Base-by-base conservation (phyloP, 2,329 filamentous ascomycete species). In the Paracoccidioides brasiliensis region DNA sequence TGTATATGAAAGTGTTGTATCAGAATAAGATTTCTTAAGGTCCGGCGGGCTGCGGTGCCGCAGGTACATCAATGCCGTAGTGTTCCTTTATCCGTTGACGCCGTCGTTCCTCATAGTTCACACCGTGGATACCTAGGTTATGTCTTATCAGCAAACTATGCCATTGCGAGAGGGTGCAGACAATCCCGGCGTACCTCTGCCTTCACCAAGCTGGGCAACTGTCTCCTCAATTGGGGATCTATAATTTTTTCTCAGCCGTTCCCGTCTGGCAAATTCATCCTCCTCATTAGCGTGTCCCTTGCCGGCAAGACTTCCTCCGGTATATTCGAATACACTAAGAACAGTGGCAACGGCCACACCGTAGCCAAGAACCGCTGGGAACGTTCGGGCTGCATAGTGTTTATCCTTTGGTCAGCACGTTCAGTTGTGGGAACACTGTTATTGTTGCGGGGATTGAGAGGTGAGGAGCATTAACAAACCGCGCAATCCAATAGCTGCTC, bases 31-130 rank as follows among this genome's bases (percentile, higher is more conserved):
- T 53, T 51, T 58, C 63, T 70, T 64, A 72, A 68, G 70, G 71
- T 56, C 71, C 68, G 53, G 71, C 65, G 60, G 67, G 64, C 55
- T 66, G 66, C 59, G 84, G 80, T 55, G 49, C 30, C n/a, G 83
- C 80, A 66, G 85, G 81, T 66, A 95, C 83, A 62, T 95, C 89
- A 66, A 94, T 81, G 57, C 90, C 89, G 67, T 95, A 95, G 71
- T 84, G 88, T 73, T 89, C 84, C 80, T 88, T 84, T 70, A 96
- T 79, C 64, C 88, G 80, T 75, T 90, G 78, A 62, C 82, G 81
- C 70, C 90, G 83, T 71, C 90, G 80, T 77, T 95, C 88, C 64
- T 88, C 85, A 68, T 93, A 95, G 53, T 88, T 88, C 14, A 86
- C 84, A 43, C 81, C 86, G 63, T 84, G 79, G 64, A 95, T 88